phyloP scores from a whole-genome alignment of 768 basidiomycete genomes.

The Solioccasus polychromus region DNA sequence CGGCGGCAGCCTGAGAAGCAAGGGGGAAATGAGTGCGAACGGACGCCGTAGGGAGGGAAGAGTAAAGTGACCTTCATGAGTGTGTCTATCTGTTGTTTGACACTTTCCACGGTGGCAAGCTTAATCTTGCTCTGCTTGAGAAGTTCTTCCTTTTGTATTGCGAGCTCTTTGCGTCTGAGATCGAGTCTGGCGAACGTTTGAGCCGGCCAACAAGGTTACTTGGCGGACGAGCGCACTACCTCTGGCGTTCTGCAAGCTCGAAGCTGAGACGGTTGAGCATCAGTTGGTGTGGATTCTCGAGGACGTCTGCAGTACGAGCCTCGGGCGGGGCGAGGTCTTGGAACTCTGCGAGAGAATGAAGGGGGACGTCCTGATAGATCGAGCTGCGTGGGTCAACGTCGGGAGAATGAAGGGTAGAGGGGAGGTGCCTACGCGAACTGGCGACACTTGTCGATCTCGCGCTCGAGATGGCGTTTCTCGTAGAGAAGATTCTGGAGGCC shows the following conservation, averaged over 20 bases:
- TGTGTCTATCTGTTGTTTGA: conserved; percentile 74
- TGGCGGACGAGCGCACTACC: conserved; percentile 43
- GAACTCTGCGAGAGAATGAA: conserved; percentile 72
- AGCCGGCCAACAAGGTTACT: conserved; percentile 3
- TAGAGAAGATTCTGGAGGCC: conserved; percentile 84
- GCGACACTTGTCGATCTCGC: conserved; percentile 90
- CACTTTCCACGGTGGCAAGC: conserved; percentile 65
- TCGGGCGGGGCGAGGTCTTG: conserved; percentile 64
- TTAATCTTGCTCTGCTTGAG: conserved; percentile 80
- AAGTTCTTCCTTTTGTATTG: conserved; percentile 70
- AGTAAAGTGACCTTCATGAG: conserved; percentile 59
- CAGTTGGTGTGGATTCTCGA: conserved; percentile 73
- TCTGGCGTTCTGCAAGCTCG: conserved; percentile 83
- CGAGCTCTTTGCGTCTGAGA: conserved; percentile 63
- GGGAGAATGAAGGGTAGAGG: neutral
- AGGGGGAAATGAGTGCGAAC: conserved; percentile 11
- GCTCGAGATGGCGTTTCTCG: conserved; percentile 85
- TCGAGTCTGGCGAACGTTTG: conserved; percentile 54
- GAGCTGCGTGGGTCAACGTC: conserved; percentile 47
- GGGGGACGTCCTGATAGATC: conserved; percentile 82
- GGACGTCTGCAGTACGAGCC: conserved; percentile 55
- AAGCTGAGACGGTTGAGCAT: conserved; percentile 88
- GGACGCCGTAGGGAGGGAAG: conserved; percentile 4
- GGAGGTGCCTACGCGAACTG: conserved; percentile 74
- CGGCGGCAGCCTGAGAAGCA: conserved; percentile 55